Evolutionary conservation across 805 yeast genomes (phyloP).

Genomic region (Saccharomycopsis guyanensis): DNA sequence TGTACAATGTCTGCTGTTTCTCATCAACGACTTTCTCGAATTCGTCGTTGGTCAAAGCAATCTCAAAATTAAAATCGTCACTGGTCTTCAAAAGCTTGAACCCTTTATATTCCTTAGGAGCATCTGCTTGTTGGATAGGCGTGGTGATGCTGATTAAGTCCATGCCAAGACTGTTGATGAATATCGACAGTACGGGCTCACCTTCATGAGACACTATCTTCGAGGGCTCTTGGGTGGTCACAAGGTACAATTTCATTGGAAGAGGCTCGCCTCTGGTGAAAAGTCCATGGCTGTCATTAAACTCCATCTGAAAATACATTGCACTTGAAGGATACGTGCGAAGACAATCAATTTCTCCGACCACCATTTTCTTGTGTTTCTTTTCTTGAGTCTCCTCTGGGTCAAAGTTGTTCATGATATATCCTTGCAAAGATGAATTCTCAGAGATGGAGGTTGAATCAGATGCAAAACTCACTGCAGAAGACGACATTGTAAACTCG

Average conservation of each 20-base stretch:
- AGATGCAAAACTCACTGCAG: neutral
- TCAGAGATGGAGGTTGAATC: neutral
- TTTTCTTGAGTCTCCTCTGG: neutral
- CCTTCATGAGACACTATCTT: neutral
- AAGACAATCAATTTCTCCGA: constrained; percentile 2
- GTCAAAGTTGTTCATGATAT: neutral
- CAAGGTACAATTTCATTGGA: neutral
- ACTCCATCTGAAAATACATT: constrained; percentile 4
- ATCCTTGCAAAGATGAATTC: neutral
- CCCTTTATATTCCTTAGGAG: neutral
- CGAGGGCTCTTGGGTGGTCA: neutral
- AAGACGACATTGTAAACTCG: neutral
- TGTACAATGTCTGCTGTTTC: neutral
- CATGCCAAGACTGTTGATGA: neutral
- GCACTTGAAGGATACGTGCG: constrained; percentile 3
- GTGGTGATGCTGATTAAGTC: neutral
- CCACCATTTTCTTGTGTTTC: neutral
- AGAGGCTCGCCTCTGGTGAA: neutral
- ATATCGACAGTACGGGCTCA: neutral
- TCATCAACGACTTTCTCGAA: neutral
- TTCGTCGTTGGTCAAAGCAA: neutral
- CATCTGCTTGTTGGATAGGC: neutral
- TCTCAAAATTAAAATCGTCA: neutral
- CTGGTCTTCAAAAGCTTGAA: constrained; percentile 5
- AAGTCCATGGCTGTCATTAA: constrained; percentile 1